Base-by-base conservation (phyloP, 306 rosid genomes). In the Lathyrus oleraceus region DNA sequence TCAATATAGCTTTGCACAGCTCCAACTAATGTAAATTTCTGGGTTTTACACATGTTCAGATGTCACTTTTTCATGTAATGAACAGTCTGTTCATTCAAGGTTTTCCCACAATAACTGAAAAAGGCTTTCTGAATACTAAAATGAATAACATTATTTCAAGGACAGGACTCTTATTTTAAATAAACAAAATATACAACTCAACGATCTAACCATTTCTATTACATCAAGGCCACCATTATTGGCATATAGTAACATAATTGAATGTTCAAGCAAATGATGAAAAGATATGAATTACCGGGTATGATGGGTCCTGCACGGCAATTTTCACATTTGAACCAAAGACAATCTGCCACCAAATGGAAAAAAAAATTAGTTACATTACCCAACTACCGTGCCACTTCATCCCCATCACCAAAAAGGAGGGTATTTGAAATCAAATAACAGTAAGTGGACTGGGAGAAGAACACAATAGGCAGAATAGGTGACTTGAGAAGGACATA, bases 281-380 rank as follows among this genome's bases (percentile, higher is more conserved):
- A 12, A 64, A 44, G 30, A 42, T 42, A 57, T 58, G n/a, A 57
- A 57, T 58, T 79, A 90, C 96, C 81, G 96, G 96, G 71, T 80
- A 87, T 20, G 96, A 84, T 30, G 94, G 96, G 15, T 90, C 94
- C 73, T 90, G 94, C 47, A 90, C 94, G 5, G 96, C 91, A 57
- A 86, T 77, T 4, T 83, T 84, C 71, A 85, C 87, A 38, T 84
- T 57, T 28, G 96, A 82, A 40, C 96, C 96, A 25, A 90, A 82
- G 67, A 82, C 75, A 76, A 82, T 32, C 86, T 82, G 83, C 66
- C 63, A 56, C 16, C 23, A 52, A 58, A 66, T 11, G 52, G 32
- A 62, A 52, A 62, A 65, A 75, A 43, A 14, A 71, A 25, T 58
- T 32, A 65, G 54, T 60, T 69, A 61, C 32, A 60, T 38, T 12